Percentiles rank a stretch among this genome's conserved stretches.
Evolutionary conservation across 768 basidiomycete genomes (phyloP).

Genomic region (Suillus discolor): DNA sequence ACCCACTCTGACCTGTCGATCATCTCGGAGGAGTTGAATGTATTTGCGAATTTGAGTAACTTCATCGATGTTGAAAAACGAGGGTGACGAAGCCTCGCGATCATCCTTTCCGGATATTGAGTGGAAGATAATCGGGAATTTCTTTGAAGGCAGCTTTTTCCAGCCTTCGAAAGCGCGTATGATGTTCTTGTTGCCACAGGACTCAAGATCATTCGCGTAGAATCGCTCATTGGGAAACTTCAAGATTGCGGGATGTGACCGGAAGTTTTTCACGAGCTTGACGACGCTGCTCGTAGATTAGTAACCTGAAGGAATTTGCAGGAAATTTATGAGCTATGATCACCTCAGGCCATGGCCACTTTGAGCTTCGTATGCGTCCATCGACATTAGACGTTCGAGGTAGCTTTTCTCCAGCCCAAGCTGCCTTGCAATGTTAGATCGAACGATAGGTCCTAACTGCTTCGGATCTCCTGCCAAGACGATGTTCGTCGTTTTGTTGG

Average conservation of each 20-base stretch:
- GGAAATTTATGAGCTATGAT: conserved; percentile 15
- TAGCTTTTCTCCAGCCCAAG: conserved; percentile 64
- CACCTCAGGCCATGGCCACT: conserved; percentile 40
- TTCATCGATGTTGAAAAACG: conserved; percentile 72
- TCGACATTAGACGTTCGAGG: conserved; percentile 59
- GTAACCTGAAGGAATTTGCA: neutral
- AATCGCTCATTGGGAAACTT: conserved; percentile 63
- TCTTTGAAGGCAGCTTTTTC: conserved; percentile 28
- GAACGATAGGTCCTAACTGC: conserved; percentile 71
- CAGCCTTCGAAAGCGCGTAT: conserved; percentile 30
- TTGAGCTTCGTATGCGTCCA: conserved; percentile 43
- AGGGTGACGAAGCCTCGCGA: conserved; percentile 68
- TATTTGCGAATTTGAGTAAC: conserved; percentile 55
- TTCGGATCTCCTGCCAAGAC: conserved; percentile 71
- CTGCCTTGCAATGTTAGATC: conserved; percentile 54
- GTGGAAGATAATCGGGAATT: conserved; percentile 67
- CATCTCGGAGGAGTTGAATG: conserved; percentile 31
- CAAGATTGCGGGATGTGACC: conserved; percentile 63
- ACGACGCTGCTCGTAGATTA: conserved; percentile 46
- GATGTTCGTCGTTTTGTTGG: conserved; percentile 53
- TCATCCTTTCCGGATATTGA: conserved; percentile 61
- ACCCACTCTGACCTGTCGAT: conserved; percentile 46
- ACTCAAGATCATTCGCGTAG: conserved; percentile 55
- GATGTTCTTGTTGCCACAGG: conserved; percentile 41
- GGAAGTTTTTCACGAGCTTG: conserved; percentile 65